These are phyloP conservation scores for Phlebopus sp. DNA, from an alignment of 1,284 basidiomycete species.

Conservation along the genomic window DNA sequence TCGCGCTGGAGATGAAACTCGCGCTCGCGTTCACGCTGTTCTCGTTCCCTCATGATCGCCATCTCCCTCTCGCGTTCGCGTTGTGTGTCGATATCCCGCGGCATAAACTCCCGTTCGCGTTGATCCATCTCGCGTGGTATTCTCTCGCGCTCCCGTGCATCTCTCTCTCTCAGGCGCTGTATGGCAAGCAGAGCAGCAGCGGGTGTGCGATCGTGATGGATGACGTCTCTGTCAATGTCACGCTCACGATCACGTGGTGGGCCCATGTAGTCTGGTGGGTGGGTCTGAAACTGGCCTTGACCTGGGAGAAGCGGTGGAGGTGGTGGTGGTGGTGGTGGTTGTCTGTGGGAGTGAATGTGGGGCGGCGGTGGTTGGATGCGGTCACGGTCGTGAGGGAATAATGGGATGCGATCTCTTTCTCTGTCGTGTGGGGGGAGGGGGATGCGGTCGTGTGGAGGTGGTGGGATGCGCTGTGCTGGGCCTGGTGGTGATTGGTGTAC, in stretches of 20 bases:
- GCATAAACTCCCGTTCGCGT: not conserved
- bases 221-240: constrained; percentile 17
- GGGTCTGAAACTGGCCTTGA: constrained; percentile 32
- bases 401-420: too few species aligned
- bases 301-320: constrained; percentile 27
- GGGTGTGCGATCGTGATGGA: constrained; percentile 23
- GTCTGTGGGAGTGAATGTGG: constrained; percentile 21
- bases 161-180: constrained; percentile 25
- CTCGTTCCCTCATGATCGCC: constrained; percentile 25
- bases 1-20: constrained; percentile 26
- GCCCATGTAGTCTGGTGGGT: constrained; percentile 24
- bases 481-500: too few species aligned
- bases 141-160: constrained; percentile 23
- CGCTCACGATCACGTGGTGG: constrained; percentile 18
- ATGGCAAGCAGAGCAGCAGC: constrained; percentile 18
- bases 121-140: constrained; percentile 22
- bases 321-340: too few species aligned
- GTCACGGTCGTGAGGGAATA: constrained; percentile 29
- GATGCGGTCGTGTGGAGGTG: constrained; percentile 21
- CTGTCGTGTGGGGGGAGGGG: constrained; percentile 15
- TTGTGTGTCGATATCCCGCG: constrained; percentile 9
- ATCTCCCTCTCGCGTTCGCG: constrained; percentile 27
- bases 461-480: too few species aligned
- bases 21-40: constrained; percentile 30
- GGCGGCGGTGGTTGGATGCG: constrained; percentile 23